Conservation (phyloP, 2,329 filamentous ascomycete genomes). For the Fusarium ambrosium region DNA sequence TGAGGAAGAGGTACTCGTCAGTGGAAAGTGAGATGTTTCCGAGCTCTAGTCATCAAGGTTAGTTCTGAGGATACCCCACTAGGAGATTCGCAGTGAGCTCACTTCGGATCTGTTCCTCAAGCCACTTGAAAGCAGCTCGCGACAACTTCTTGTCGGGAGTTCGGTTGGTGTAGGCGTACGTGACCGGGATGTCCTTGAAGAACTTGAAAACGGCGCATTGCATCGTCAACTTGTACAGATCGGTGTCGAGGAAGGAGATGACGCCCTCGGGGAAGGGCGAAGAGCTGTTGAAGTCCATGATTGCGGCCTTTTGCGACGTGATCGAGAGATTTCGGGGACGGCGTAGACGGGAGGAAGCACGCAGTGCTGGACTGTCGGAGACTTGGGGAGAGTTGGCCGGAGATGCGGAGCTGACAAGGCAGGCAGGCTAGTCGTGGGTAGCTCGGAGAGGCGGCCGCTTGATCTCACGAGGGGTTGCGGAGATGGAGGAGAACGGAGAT, state of each 20-base stretch:
- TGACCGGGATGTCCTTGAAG: constrained; percentile 85
- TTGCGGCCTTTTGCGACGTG: constrained; percentile 8
- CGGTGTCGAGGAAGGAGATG: constrained; percentile 85
- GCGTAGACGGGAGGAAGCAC: not conserved
- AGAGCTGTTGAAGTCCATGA: constrained; percentile 76
- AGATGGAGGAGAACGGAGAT: not conserved
- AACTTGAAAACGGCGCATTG: constrained; percentile 96
- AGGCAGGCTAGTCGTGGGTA: constrained; percentile 15
- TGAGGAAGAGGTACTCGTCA: constrained; percentile 85
- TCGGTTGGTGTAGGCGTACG: constrained; percentile 94
- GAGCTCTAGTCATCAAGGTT: constrained; percentile 71
- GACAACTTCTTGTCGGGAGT: constrained; percentile 94
- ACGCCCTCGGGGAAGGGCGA: constrained; percentile 80
- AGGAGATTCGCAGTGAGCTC: constrained; percentile 46
- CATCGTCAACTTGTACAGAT: constrained; percentile 98
- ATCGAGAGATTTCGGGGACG: not conserved
- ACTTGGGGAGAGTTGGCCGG: constrained; percentile 18
- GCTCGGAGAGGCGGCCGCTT: constrained; percentile 4
- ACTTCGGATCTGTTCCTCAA: constrained; percentile 86
- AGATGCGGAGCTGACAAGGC: constrained; percentile 32
- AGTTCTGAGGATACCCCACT: constrained; percentile 34
- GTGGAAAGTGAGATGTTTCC: constrained; percentile 82
- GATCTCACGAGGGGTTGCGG: constrained; percentile 10
- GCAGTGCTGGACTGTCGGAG: not conserved
- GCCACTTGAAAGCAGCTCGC: constrained; percentile 85